Conservation (phyloP, 1,284 basidiomycete genomes). For the Cerioporus squamosus region DNA sequence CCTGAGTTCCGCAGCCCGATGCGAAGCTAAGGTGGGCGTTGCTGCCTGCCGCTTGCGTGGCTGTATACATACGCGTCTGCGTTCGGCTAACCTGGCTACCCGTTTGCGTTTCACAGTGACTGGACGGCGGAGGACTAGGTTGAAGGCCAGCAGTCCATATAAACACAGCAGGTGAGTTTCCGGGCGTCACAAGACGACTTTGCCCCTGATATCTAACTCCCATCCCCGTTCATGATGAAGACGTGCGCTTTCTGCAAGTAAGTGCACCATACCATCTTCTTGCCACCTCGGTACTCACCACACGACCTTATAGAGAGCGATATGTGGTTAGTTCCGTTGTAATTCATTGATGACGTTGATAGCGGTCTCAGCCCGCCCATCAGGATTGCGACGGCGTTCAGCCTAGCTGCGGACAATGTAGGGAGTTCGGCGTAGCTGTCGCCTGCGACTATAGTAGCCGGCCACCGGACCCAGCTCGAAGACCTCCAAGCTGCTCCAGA, state of each 20-base stretch:
- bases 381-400: constrained; percentile 1
- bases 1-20: too few species aligned
- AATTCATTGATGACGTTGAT: neutral
- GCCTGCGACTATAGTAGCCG: constrained; percentile 2
- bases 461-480: neutral
- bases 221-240: neutral
- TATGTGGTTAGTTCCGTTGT: neutral
- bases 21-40: too few species aligned
- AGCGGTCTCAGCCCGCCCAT: neutral
- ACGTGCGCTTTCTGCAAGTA: neutral
- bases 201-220: too few species aligned
- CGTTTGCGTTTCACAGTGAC: too few species aligned
- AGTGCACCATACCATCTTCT: neutral
- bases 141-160: too few species aligned
- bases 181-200: too few species aligned
- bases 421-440: neutral
- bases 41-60: too few species aligned
- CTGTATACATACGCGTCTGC: too few species aligned
- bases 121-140: too few species aligned
- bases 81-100: too few species aligned
- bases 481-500: neutral
- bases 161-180: too few species aligned
- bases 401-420: constrained; percentile 1
- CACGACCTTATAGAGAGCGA: neutral
- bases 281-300: too few species aligned